phyloP scores from a whole-genome alignment of 2,329 filamentous ascomycete species.

The Nothophaeocryptopus gaeumannii region DNA sequence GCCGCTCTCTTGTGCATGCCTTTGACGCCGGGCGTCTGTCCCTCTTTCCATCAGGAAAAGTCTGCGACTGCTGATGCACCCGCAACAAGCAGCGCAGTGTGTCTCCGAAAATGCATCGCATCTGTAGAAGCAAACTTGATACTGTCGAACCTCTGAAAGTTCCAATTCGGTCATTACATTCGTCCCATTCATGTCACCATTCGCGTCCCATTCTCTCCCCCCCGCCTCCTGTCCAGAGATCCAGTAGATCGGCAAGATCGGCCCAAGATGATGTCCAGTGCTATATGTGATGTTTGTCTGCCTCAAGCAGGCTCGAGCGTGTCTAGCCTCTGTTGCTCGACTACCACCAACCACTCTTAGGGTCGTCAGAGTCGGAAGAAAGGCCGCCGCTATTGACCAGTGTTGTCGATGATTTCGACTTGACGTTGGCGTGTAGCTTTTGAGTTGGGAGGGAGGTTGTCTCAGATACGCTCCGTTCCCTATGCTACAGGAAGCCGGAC shows the following conservation, averaged over 20 bases:
- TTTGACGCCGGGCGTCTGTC: no score
- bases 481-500: slow-evolving; percentile 51
- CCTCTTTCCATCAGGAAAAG: not conserved
- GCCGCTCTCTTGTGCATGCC: no score
- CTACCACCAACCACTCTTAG: slow-evolving; percentile 13
- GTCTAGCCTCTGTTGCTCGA: not conserved
- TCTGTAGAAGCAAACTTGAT: not conserved
- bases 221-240: not conserved
- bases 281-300: not conserved
- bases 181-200: slow-evolving; percentile 11
- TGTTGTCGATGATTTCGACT: not conserved
- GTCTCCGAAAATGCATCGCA: not conserved
- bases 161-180: slow-evolving; percentile 11
- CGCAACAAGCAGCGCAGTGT: slow-evolving; percentile 4
- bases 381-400: no score
- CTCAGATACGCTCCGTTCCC: slow-evolving; percentile 18
- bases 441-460: slow-evolving; percentile 14
- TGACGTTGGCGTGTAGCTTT: slow-evolving; percentile 10
- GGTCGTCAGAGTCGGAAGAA: not conserved
- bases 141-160: no score
- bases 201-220: not conserved
- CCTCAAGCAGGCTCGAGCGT: no score
- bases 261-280: not conserved
- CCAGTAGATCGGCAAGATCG: not conserved
- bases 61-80: not conserved